Evolutionary conservation across 495 filamentous ascomycete species (phyloP).

Genomic region (Trypethelium eluteriae): DNA sequence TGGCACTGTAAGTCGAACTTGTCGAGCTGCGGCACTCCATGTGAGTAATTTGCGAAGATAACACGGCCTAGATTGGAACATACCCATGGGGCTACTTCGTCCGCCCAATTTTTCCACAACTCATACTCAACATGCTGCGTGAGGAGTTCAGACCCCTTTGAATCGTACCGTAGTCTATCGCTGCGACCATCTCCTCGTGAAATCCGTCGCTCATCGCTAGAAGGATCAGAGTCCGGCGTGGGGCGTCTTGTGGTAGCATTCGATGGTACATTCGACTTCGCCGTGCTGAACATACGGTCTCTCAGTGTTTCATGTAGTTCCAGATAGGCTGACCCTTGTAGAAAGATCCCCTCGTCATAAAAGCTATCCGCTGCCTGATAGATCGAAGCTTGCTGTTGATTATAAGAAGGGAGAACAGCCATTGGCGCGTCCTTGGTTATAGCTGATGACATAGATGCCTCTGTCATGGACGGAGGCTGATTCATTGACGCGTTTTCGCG

Average conservation of each 20-base stretch:
- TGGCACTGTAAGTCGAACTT: slow-evolving; percentile 22
- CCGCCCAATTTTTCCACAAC: slow-evolving; percentile 21
- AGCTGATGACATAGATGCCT: not conserved
- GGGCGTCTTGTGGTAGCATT: slow-evolving; percentile 7
- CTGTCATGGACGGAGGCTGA: not conserved
- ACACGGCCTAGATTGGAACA: not conserved
- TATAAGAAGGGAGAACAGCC: not conserved
- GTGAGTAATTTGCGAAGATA: not conserved
- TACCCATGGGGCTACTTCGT: slow-evolving; percentile 22
- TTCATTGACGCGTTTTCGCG: not conserved
- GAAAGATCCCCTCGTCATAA: slow-evolving; percentile 20
- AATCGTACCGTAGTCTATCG: not conserved
- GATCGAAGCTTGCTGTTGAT: slow-evolving; percentile 1
- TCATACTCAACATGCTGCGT: slow-evolving; percentile 15
- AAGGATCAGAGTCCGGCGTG: slow-evolving; percentile 3
- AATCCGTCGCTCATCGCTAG: not conserved
- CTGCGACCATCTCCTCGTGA: not conserved
- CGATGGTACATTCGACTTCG: slow-evolving; percentile 17
- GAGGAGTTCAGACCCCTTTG: slow-evolving; percentile 1
- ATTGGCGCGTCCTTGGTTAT: not conserved
- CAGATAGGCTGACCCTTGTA: slow-evolving; percentile 19
- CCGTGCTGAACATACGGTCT: slow-evolving; percentile 18
- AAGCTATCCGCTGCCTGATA: slow-evolving; percentile 4
- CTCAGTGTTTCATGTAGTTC: slow-evolving; percentile 18
- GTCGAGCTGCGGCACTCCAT: slow-evolving; percentile 11